phyloP scores from a whole-genome alignment of 345 rosid species.

The Erodium maritimum region DNA sequence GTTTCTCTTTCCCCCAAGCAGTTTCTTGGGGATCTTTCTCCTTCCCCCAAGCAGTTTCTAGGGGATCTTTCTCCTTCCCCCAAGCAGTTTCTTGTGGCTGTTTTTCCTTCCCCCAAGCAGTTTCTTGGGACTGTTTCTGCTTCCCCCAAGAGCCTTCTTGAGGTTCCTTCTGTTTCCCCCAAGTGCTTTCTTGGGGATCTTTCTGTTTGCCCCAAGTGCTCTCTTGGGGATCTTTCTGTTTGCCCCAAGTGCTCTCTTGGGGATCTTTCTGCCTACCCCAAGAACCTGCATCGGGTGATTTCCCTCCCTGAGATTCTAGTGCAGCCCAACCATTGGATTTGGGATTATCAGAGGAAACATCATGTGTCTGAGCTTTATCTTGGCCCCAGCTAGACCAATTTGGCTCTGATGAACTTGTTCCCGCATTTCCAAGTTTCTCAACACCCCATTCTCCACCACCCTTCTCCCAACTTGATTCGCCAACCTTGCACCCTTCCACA shows the following conservation, averaged over 20 bases:
- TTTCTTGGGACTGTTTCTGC: neutral
- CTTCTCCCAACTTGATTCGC: slow-evolving; percentile 33
- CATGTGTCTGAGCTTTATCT: slow-evolving; percentile 10
- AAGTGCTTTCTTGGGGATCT: neutral
- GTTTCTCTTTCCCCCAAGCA: neutral
- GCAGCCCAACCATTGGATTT: slow-evolving; percentile 16
- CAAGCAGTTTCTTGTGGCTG: neutral
- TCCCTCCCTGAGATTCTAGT: slow-evolving; percentile 6
- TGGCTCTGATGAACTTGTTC: slow-evolving; percentile 10
- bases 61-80: neutral
- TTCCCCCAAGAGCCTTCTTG: slow-evolving; percentile 21
- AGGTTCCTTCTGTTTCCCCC: neutral
- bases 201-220: neutral
- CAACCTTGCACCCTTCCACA: slow-evolving; percentile 10
- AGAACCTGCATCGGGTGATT: slow-evolving; percentile 8
- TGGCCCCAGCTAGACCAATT: slow-evolving; percentile 24
- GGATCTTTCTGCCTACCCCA: slow-evolving; percentile 15
- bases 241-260: neutral
- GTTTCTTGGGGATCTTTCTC: neutral
- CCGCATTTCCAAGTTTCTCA: slow-evolving; percentile 9
- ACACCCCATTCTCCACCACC: slow-evolving; percentile 12
- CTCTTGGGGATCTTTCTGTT: neutral
- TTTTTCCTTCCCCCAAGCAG: neutral
- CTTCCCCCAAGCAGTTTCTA: neutral
- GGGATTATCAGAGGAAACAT: slow-evolving; percentile 2